Percentiles rank a stretch among this genome's conserved stretches.
These are phyloP conservation scores for Tetrapyrgos nigripes DNA, from an alignment of 1,284 basidiomycete genomes.

Conservation along the genomic window DNA sequence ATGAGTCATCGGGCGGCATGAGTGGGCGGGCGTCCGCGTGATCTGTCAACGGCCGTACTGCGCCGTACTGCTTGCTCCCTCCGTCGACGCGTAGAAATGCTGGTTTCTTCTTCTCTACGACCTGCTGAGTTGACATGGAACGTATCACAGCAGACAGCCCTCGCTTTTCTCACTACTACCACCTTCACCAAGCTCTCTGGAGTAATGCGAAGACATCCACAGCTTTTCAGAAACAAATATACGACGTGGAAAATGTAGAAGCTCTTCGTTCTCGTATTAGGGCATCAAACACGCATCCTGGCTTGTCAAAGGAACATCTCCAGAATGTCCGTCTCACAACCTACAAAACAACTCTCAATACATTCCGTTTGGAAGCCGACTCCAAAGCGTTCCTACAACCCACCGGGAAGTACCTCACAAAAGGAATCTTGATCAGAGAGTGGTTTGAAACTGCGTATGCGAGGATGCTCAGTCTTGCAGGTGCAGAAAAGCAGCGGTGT, in stretches of 20 bases:
- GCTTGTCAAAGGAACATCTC: background rate
- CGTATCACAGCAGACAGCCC: background rate
- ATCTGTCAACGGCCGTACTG: too few relatives aligned
- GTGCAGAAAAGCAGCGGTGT: background rate
- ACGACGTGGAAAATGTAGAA: background rate
- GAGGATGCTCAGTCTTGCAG: background rate
- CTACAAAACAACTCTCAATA: background rate
- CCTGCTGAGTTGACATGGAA: background rate
- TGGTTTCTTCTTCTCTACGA: background rate
- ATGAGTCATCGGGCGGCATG: too few relatives aligned
- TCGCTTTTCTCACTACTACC: background rate
- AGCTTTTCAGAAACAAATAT: background rate
- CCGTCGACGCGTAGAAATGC: background rate
- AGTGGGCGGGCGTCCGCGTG: too few relatives aligned
- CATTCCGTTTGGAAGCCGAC: background rate
- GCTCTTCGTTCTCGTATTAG: background rate
- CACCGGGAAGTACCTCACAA: background rate
- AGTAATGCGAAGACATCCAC: background rate
- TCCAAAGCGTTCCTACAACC: background rate
- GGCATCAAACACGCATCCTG: background rate
- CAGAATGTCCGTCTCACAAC: background rate
- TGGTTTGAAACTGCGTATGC: background rate
- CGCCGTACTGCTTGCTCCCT: too few relatives aligned
- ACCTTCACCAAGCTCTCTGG: background rate
- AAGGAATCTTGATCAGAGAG: background rate